Evolutionary conservation across 2,329 filamentous ascomycete species (phyloP).

Genomic region (Sclerotinia minor): DNA sequence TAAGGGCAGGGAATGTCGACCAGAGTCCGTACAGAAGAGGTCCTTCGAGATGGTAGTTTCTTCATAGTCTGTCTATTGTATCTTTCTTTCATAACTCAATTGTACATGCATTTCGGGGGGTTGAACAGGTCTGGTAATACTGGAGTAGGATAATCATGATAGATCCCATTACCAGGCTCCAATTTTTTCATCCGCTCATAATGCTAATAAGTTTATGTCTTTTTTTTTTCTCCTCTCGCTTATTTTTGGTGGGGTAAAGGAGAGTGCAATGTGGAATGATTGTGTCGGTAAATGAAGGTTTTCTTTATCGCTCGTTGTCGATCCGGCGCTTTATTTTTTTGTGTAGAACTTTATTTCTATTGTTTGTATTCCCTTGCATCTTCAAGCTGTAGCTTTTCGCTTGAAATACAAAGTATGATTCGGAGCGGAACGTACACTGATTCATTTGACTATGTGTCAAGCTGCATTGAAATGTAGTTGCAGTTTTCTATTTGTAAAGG

Average conservation of each 20-base stretch:
- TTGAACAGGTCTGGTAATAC: conserved; percentile 1
- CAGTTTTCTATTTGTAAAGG: not conserved
- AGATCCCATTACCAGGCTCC: not conserved
- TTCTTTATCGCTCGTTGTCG: not conserved
- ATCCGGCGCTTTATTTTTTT: not conserved
- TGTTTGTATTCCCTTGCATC: not conserved
- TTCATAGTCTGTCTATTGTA: not conserved
- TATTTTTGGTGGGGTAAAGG: conserved; percentile 8
- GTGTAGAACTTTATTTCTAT: not conserved
- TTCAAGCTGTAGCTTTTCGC: not conserved
- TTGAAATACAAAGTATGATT: not conserved
- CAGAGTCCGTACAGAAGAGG: conserved; percentile 35
- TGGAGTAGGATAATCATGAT: not conserved
- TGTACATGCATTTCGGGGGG: conserved; percentile 12
- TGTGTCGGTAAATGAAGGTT: not conserved
- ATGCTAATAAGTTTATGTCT: not conserved
- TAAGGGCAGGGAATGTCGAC: conserved; percentile 29
- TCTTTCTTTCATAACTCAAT: conserved; percentile 1
- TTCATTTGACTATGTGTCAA: not conserved
- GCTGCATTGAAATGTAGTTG: not conserved
- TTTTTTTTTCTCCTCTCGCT: conserved; percentile 3
- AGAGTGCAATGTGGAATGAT: not conserved
- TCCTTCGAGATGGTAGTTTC: conserved; percentile 35
- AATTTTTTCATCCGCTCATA: not conserved
- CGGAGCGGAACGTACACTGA: not conserved